Base-by-base conservation (phyloP, 306 rosid species). In the Hylodesmum podocarpum region DNA sequence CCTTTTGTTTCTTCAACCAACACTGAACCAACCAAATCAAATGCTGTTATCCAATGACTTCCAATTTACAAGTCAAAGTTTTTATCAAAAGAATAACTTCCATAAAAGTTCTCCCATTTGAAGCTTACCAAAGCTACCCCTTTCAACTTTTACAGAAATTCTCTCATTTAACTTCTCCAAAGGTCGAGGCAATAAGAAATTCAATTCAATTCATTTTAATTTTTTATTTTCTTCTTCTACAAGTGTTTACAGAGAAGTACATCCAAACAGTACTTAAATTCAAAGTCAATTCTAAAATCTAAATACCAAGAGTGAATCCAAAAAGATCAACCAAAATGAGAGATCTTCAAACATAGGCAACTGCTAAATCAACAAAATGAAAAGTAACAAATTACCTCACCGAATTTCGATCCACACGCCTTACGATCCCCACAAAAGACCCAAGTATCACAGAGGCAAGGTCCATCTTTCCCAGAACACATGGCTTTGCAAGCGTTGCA, bases 1-100 rank as follows among this genome's bases (percentile, higher is more conserved):
- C 97, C 86, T 86, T 92, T 80, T 95, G 97, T 73, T 92, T 95
- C 96, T 95, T 95, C 93, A 95, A 83, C 98, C 99, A 95, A 88
- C 99, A 95, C 99, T 95, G 89, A 63, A 86, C 28, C 28, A 63
- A 76, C 44, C 15, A 81, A 70, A 46, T 16, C 4, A 3, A 39
- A 62, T 36, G 77, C 55, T 8, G 8, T 28, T n/a, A 43, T 53
- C 77, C 39, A 5, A 19, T 21, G 40, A 34, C 61, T 75, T 74
- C 37, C 65, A 33, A 62, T 15, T 39, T 37, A 39, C 6, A 49
- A 9, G 4, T 12, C 54, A 34, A 57, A 28, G 1, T 39, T 33
- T 61, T 47, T 0, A 62, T 29, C 4, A 31, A 24, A 47, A 34
- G 29, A 1, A 5, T 47, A 16, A 59, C 15, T 21, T 53, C 3